Evolutionary conservation across 805 yeast species (phyloP).

Genomic region (Saccharomycopsis synnaedendra): DNA sequence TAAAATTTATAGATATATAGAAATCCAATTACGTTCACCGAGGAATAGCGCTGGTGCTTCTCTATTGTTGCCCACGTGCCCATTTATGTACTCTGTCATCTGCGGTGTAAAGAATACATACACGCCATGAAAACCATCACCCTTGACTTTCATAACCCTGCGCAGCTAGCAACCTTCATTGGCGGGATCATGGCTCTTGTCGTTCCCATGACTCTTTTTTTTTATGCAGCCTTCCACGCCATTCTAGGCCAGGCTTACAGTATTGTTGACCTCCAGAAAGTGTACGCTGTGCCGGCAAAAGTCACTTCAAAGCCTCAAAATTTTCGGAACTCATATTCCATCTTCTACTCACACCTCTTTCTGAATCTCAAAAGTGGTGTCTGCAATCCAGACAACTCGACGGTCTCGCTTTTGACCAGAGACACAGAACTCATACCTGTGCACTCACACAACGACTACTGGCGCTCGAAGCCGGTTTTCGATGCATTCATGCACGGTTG

Average conservation of each 20-base stretch:
- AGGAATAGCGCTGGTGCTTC: no score
- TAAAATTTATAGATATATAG: no score
- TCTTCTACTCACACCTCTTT: not conserved
- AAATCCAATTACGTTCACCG: no score
- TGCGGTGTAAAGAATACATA: no score
- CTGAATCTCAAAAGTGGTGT: constrained; percentile 1
- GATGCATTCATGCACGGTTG: constrained; percentile 45
- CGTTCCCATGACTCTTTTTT: not conserved
- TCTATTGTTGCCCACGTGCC: no score
- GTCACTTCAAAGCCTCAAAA: not conserved
- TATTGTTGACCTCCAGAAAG: not conserved
- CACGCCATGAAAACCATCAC: not conserved
- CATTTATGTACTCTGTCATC: no score
- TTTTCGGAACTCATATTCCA: constrained; percentile 1
- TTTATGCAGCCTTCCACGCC: not conserved
- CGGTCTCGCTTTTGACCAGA: constrained; percentile 18
- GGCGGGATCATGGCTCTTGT: not conserved
- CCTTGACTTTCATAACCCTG: constrained; percentile 1
- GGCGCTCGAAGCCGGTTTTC: constrained; percentile 45
- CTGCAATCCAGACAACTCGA: constrained; percentile 12
- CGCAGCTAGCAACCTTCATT: not conserved
- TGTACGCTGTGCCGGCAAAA: not conserved
- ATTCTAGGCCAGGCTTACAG: not conserved
- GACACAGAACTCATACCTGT: constrained; percentile 25
- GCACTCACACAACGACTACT: constrained; percentile 65